Evolutionary conservation across 164 flowering plant species (phyloP), one percentile per base, ranked within the genome.

Genomic region (Amborella trichopoda): DNA sequence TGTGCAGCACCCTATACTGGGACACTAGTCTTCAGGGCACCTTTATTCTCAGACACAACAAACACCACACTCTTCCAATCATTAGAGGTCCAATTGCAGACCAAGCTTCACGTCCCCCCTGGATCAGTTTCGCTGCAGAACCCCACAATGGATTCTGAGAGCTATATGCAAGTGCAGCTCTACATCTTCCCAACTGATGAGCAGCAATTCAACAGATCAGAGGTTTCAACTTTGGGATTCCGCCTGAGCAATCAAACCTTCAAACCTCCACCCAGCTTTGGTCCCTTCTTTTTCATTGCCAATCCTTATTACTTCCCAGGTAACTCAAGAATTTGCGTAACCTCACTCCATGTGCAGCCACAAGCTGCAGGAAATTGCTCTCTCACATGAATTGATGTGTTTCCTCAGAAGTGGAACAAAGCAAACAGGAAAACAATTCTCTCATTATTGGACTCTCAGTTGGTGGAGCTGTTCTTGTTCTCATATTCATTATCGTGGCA

Each of bases 1-100:
- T 90, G 97, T 59, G 74, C 81, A 10, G 74, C 72, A 62, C 91
- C 97, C 48, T 90, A 71, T 50, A 67, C 69, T 50, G 95, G 97
- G 36, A 81, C 76, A 16, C 34, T 85, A n/a, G 68, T 66, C 51
- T 86, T 90, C 64, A 70, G 90, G 70, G 95, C 69, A 56, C 94
- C 97, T 38, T 59, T 50, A 23, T 90, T 85, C 64, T 54, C 84
- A 20, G 95, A 79, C 6, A 23, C 83, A 66, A 57, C 95, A 23
- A 77, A 81, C 54, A 71, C 46, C 13, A 75, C 56, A 21, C 5
- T 45, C 39, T 90, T 83, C 42, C 81, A 74, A 27, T 50, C 65
- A 21, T 70, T 90, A 6, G 97, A 90, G 60, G 63, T 54, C 72
- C 68, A 68, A 60, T 61, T 90, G 22, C 79, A 91, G 95, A 44